Evolutionary conservation across 495 filamentous ascomycete species (phyloP).

Genomic region (Poronia punctata): DNA sequence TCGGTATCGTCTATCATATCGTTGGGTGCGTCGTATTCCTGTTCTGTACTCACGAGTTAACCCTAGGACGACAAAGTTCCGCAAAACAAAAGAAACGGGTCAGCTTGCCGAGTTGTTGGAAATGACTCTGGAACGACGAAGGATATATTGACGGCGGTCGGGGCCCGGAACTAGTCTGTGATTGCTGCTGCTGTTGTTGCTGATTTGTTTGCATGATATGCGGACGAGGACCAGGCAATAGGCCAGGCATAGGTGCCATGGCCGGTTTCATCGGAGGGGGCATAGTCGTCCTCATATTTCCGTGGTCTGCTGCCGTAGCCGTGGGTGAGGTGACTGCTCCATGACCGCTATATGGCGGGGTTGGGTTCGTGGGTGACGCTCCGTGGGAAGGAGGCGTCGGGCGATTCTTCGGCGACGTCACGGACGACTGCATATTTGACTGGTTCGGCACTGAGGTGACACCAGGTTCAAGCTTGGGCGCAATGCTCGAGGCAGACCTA

Average conservation of each 20-base stretch:
- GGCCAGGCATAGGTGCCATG: conserved; percentile 38
- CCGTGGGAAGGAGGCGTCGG: conserved; percentile 79
- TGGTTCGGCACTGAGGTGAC: conserved; percentile 48
- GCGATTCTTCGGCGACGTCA: conserved; percentile 54
- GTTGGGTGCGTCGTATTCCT: conserved; percentile 96
- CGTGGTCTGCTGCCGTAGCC: conserved; percentile 53
- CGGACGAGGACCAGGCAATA: conserved; percentile 31
- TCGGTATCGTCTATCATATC: conserved; percentile 86
- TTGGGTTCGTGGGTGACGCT: conserved; percentile 68
- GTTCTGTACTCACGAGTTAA: conserved; percentile 81
- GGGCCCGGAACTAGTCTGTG: conserved; percentile 30
- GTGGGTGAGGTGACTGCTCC: conserved; percentile 60
- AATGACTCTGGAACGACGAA: conserved; percentile 80
- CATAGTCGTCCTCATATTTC: conserved; percentile 34
- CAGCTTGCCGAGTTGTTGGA: conserved; percentile 95
- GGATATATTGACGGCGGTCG: conserved; percentile 58
- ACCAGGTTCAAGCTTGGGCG: conserved; percentile 62
- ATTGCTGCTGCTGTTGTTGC: conserved; percentile 34
- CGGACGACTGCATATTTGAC: conserved; percentile 41
- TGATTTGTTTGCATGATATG: conserved; percentile 28
- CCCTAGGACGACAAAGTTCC: conserved; percentile 76
- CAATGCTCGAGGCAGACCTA: conserved; percentile 60
- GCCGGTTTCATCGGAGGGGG: conserved; percentile 34
- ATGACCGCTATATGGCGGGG: conserved; percentile 64
- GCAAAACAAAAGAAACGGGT: conserved; percentile 53